Conservation (phyloP, 2,329 filamentous ascomycete species). For the Penicillium sp. region DNA sequence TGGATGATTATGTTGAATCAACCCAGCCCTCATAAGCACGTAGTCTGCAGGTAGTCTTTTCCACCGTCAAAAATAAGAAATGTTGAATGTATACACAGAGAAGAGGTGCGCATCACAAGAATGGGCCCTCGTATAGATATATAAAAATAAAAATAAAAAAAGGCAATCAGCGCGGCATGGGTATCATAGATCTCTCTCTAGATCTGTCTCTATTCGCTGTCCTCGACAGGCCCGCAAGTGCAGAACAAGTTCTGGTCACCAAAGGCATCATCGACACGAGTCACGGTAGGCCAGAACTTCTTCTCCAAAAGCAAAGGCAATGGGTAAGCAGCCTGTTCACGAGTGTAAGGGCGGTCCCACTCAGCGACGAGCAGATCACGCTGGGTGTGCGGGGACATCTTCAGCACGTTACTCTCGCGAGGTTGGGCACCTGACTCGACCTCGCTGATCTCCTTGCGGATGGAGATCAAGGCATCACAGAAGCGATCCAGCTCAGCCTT, state of each 20-base stretch:
- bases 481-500: constrained; percentile 92
- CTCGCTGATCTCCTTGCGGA: constrained; percentile 78
- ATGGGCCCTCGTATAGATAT: constrained; percentile 2
- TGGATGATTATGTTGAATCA: constrained; percentile 11
- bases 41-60: neutral
- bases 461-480: constrained; percentile 82
- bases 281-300: constrained; percentile 95
- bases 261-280: constrained; percentile 83
- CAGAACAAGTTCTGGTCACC: constrained; percentile 93
- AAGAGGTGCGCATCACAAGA: constrained; percentile 12
- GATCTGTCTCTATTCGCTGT: constrained; percentile 36
- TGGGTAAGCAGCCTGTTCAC: constrained; percentile 84
- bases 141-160: constrained; percentile 13
- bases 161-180: constrained; percentile 25
- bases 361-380: constrained; percentile 71
- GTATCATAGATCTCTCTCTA: constrained; percentile 32
- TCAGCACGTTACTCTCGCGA: constrained; percentile 75
- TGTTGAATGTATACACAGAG: constrained; percentile 33
- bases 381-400: constrained; percentile 83
- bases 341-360: constrained; percentile 79
- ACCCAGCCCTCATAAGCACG: neutral
- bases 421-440: constrained; percentile 77
- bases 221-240: constrained; percentile 82
- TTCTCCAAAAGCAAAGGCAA: constrained; percentile 80
- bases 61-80: constrained; percentile 11